Evolutionary conservation across 805 yeast species (phyloP).

Genomic region (Ogataea wickerhamii): DNA sequence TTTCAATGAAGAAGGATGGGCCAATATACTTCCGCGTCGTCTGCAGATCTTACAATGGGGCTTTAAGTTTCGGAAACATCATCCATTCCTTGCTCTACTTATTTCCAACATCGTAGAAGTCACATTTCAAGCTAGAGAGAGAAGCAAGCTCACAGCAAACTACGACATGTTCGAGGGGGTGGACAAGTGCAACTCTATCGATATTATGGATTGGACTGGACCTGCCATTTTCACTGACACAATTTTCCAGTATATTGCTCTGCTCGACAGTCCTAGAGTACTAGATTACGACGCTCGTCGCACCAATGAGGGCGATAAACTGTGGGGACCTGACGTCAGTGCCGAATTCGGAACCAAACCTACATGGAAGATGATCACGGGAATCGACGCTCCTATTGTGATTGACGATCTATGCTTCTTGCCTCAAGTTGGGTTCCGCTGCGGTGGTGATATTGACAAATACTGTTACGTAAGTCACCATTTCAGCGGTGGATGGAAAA

Average conservation of each 20-base stretch:
- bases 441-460: constrained; percentile 27
- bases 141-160: background rate
- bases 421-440: constrained; percentile 16
- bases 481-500: constrained; percentile 21
- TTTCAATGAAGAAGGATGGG: constrained; percentile 43
- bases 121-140: constrained; percentile 35
- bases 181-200: background rate
- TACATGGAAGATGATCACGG: constrained; percentile 18
- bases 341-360: constrained; percentile 6
- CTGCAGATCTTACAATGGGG: constrained; percentile 54
- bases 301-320: constrained; percentile 3
- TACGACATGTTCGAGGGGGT: background rate
- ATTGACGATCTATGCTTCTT: constrained; percentile 17
- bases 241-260: constrained; percentile 43
- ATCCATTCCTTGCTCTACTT: constrained; percentile 47
- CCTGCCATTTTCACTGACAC: constrained; percentile 49
- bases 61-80: constrained; percentile 52
- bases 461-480: constrained; percentile 19
- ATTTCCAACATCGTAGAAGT: constrained; percentile 44
- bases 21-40: constrained; percentile 35
- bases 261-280: constrained; percentile 6
- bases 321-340: constrained; percentile 15
- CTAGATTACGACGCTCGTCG: constrained; percentile 10
- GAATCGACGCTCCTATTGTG: constrained; percentile 17
- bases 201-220: constrained; percentile 47